Conservation (phyloP, 495 filamentous ascomycete genomes). For the Aspergillus saccharolyticus region DNA sequence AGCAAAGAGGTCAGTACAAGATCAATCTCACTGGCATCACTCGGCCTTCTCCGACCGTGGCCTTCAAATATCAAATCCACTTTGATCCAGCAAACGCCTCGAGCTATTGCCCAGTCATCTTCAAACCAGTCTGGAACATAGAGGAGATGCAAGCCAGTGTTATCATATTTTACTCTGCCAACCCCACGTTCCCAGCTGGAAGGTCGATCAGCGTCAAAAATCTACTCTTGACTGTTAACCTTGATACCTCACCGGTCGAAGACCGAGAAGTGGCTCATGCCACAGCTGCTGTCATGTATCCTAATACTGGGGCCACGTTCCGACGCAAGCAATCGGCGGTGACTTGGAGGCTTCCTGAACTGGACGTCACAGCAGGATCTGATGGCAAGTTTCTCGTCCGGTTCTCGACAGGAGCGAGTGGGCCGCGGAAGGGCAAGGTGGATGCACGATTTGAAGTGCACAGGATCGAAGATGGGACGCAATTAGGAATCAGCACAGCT, state of each 20-base stretch:
- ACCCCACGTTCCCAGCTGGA: slow-evolving; percentile 55
- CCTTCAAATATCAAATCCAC: slow-evolving; percentile 95
- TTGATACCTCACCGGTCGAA: slow-evolving; percentile 54
- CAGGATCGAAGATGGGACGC: slow-evolving; percentile 49
- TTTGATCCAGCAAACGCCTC: slow-evolving; percentile 57
- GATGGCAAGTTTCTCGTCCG: slow-evolving; percentile 72
- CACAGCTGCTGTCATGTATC: slow-evolving; percentile 43
- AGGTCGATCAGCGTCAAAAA: slow-evolving; percentile 66
- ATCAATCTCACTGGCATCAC: slow-evolving; percentile 66
- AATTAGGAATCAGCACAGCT: slow-evolving; percentile 55
- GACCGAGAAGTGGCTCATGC: slow-evolving; percentile 40
- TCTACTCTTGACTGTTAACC: slow-evolving; percentile 70
- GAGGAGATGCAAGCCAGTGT: slow-evolving; percentile 78
- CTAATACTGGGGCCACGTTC: slow-evolving; percentile 57
- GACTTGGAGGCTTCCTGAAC: slow-evolving; percentile 83
- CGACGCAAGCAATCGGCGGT: slow-evolving; percentile 81
- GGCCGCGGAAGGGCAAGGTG: slow-evolving; percentile 68
- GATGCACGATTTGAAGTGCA: slow-evolving; percentile 79
- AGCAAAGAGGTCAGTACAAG: slow-evolving; percentile 75
- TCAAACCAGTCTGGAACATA: slow-evolving; percentile 78
- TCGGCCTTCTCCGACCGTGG: slow-evolving; percentile 62
- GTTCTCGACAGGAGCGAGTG: slow-evolving; percentile 68
- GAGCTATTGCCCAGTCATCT: slow-evolving; percentile 68
- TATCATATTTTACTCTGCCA: slow-evolving; percentile 80
- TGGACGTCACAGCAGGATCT: slow-evolving; percentile 50